A percentile compares a stretch with the other conserved stretches of the same genome.
These are phyloP conservation scores for Hypoxylon subgilvum DNA, from an alignment of 495 filamentous ascomycete species.

Conservation along the genomic window DNA sequence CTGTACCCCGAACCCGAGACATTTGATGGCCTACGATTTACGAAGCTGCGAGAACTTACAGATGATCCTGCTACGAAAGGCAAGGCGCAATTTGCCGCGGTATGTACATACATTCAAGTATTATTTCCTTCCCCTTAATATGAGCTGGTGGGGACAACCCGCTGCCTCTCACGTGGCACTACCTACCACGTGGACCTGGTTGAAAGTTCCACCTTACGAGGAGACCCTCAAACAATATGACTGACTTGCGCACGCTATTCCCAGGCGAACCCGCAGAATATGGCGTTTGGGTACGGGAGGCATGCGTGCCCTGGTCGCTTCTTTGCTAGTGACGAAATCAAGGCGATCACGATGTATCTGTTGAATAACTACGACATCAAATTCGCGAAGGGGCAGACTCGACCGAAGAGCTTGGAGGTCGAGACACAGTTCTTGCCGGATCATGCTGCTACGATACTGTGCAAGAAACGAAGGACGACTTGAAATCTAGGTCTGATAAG, in stretches of 20 bases:
- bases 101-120: background rate
- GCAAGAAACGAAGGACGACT: constrained; percentile 17
- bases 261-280: constrained; percentile 38
- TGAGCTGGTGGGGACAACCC: background rate
- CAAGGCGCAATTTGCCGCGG: constrained; percentile 42
- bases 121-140: background rate
- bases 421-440: constrained; percentile 23
- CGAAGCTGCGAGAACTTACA: constrained; percentile 47
- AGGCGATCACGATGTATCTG: constrained; percentile 48
- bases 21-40: constrained; percentile 61
- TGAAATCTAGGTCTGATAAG: too few relatives aligned
- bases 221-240: background rate
- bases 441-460: constrained; percentile 23
- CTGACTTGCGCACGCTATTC: background rate
- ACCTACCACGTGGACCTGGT: background rate
- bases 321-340: constrained; percentile 54
- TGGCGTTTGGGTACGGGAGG: constrained; percentile 57
- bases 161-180: background rate
- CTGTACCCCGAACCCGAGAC: constrained; percentile 42
- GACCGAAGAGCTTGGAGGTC: constrained; percentile 38
- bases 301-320: constrained; percentile 60
- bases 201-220: background rate
- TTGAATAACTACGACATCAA: constrained; percentile 54
- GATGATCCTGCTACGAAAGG: constrained; percentile 31
- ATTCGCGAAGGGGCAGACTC: constrained; percentile 41